Base-by-base conservation (phyloP, 1,284 basidiomycete genomes). In the Rhodotorula sp. region DNA sequence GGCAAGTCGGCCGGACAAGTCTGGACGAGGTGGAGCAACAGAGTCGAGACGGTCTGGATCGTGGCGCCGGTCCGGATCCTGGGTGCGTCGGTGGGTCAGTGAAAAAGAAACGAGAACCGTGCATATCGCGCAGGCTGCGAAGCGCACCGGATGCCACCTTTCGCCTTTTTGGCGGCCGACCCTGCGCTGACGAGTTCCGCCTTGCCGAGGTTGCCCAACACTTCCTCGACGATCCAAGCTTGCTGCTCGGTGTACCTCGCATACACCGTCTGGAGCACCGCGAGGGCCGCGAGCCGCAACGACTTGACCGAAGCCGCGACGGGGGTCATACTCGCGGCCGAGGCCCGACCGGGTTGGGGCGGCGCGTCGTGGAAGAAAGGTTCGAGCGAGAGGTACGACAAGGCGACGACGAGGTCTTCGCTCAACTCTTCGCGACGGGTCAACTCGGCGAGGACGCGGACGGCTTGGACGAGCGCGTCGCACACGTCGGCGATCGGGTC, bases 221-320 rank as follows among this genome's bases (percentile, higher is more conserved):
- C 93, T 81, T 98, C 96, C 80, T 97, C 94, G 29, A 99, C 90
- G 74, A 98, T 96, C 93, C 94, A 97, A 1, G 89, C 87, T 2
- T 96, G 85, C 81, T 99, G 96, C 52, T 90, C 88, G 70, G 91
- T 88, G 76, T 97, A 89, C 73, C 89, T 90, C 12, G 92, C 91
- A 79, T 97, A 98, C 46, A 96, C 89, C 89, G 93, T 78, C 14
- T 71, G 75, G 4, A 69, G 54, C 3, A 74, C 57, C 8, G 54
- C 66, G 12, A 76, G 47, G 15, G 56, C 54, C 4, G 59, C 66
- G 51, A 70, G 48, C 26, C 73, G 68, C 15, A 73, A 43, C 2
- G 26, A 49, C 64, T 77, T 75, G 54, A 61, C 34, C 54, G 56
- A 43, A 3, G 56, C 23, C 18, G 29, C 46, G 26, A 29, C 61